A percentile compares a stretch with the other conserved stretches of the same genome.
These are phyloP conservation scores for Saccharomycopsis guyanensis DNA, from an alignment of 805 yeast genomes.

Conservation along the genomic window DNA sequence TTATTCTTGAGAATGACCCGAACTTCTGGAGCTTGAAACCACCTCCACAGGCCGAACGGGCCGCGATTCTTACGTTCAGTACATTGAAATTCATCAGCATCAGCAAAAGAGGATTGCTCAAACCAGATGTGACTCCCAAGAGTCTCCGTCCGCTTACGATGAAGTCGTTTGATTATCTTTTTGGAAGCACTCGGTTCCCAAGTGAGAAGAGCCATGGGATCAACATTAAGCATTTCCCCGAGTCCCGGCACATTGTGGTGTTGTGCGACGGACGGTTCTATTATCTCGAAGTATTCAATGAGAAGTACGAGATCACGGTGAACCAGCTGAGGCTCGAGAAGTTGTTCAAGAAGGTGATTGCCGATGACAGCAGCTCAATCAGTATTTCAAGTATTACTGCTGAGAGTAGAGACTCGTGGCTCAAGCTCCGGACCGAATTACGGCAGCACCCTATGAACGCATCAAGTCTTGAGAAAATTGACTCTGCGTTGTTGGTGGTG, in stretches of 20 bases:
- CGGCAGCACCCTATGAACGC: constrained; percentile 35
- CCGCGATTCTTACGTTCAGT: constrained; percentile 59
- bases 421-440: constrained; percentile 51
- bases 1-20: constrained; percentile 70
- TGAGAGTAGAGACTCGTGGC: constrained; percentile 81
- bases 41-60: constrained; percentile 60
- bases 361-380: constrained; percentile 32
- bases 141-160: constrained; percentile 49
- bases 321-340: constrained; percentile 57
- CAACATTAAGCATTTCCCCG: constrained; percentile 57
- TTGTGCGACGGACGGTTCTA: constrained; percentile 79
- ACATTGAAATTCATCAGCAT: constrained; percentile 49
- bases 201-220: constrained; percentile 43
- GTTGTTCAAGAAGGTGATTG: constrained; percentile 58
- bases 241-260: constrained; percentile 67
- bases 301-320: constrained; percentile 54
- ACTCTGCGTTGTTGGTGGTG: constrained; percentile 71
- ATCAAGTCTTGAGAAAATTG: constrained; percentile 57
- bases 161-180: constrained; percentile 58
- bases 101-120: constrained; percentile 34
- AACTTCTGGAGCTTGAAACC: constrained; percentile 39
- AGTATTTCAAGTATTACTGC: constrained; percentile 86
- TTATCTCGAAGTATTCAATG: constrained; percentile 77
- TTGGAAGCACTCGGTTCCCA: constrained; percentile 61
- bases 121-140: constrained; percentile 51